A percentile compares a stretch with the other conserved stretches of the same genome.
Evolutionary conservation across 345 rosid genomes (phyloP).

Genomic region (Pugionium dolabratum): DNA sequence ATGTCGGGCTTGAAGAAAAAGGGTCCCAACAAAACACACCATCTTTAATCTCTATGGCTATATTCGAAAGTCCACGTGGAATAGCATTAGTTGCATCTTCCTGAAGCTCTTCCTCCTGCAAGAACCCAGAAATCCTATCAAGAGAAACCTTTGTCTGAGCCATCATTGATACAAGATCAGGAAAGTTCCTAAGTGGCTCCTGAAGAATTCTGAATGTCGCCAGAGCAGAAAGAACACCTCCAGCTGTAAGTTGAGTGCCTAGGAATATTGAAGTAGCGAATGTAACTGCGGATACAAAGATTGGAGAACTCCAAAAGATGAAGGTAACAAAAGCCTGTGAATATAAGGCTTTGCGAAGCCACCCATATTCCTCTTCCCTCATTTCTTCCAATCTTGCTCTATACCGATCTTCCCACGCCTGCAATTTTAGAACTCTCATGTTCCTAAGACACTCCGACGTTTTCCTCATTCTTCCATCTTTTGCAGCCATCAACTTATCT

Average conservation of each 20-base stretch:
- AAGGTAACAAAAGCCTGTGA: conserved; percentile 98
- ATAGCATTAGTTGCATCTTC: conserved; percentile 87
- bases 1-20: conserved; percentile 64
- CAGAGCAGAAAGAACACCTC: conserved; percentile 97
- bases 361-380: conserved; percentile 85
- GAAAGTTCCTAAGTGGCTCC: conserved; percentile 98
- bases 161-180: conserved; percentile 99
- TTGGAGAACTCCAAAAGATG: conserved; percentile 99
- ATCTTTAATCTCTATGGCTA: conserved; percentile 74
- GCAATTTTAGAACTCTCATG: conserved; percentile 96
- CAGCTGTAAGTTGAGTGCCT: conserved; percentile 91
- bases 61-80: conserved; percentile 67
- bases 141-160: conserved; percentile 99
- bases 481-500: conserved; percentile 92
- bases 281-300: conserved; percentile 94
- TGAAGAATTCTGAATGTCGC: conserved; percentile 99
- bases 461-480: conserved; percentile 99
- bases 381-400: conserved; percentile 79
- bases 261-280: conserved; percentile 88
- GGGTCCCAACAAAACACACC: conserved; percentile 92
- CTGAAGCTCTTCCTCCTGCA: conserved; percentile 92
- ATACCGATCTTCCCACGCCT: conserved; percentile 98
- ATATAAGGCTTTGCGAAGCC: conserved; percentile 92
- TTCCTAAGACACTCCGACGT: conserved; percentile 96
- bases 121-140: conserved; percentile 95